phyloP scores from a whole-genome alignment of 108 stramenopile genomes.

The Fragilaria crotonensis region DNA sequence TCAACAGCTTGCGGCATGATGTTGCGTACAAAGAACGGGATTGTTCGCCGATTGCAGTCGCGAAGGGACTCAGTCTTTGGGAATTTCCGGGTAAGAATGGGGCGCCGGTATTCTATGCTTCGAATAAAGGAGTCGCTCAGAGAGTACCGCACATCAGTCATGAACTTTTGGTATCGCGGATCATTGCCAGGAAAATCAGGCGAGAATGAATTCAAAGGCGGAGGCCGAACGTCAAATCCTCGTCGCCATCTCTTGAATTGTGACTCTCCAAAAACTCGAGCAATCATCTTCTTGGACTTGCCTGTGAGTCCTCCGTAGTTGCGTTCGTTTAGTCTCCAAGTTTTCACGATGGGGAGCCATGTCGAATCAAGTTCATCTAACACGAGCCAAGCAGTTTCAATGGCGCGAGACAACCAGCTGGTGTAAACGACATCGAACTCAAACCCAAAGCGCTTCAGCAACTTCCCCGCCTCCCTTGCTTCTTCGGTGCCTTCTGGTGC shows the following conservation, averaged over 20 bases:
- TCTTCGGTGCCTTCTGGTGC: constrained; percentile 47
- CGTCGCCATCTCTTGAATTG: constrained; percentile 92
- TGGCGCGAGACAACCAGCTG: constrained; percentile 68
- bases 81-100: constrained; percentile 65
- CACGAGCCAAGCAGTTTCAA: constrained; percentile 67
- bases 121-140: constrained; percentile 69
- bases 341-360: constrained; percentile 90
- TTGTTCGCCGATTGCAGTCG: constrained; percentile 84
- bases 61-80: constrained; percentile 88
- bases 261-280: constrained; percentile 84
- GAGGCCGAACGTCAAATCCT: constrained; percentile 77
- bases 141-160: constrained; percentile 69
- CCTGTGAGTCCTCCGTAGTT: constrained; percentile 83
- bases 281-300: constrained; percentile 88
- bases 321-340: constrained; percentile 91
- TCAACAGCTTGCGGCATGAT: constrained; percentile 83
- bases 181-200: constrained; percentile 85
- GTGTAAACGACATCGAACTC: constrained; percentile 88
- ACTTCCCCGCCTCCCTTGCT: constrained; percentile 46
- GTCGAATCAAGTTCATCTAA: constrained; percentile 86
- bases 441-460: constrained; percentile 50
- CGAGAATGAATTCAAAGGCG: constrained; percentile 74
- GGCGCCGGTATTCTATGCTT: constrained; percentile 57
- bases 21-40: constrained; percentile 85
- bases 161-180: constrained; percentile 69